A percentile compares a stretch with the other conserved stretches of the same genome.
These are phyloP conservation scores for Boletus rufocinnamomeus DNA, from an alignment of 768 basidiomycete species.

Conservation along the genomic window DNA sequence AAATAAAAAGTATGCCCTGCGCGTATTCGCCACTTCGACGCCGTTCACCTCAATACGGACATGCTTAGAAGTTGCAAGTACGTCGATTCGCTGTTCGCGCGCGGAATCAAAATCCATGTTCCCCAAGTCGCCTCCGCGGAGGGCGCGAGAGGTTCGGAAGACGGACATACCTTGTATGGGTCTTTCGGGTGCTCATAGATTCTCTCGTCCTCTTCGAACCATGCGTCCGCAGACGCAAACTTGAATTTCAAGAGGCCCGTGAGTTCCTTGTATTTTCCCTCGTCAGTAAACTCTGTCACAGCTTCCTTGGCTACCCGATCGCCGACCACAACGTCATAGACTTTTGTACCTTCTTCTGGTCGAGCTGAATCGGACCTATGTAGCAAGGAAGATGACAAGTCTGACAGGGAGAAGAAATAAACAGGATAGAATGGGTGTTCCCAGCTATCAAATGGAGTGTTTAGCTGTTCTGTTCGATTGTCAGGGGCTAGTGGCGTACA, in stretches of 20 bases:
- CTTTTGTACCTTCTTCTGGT: constrained; percentile 34
- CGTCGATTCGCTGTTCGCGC: constrained; percentile 53
- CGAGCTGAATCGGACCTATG: constrained; percentile 30
- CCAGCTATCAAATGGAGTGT: constrained; percentile 46
- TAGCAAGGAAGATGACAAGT: constrained; percentile 47
- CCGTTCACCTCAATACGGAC: constrained; percentile 61
- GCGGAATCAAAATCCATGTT: background rate
- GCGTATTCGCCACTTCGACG: constrained; percentile 62
- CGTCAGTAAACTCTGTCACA: constrained; percentile 35
- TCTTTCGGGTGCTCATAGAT: constrained; percentile 65
- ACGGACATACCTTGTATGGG: constrained; percentile 59
- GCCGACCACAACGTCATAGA: constrained; percentile 51
- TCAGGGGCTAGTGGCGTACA: constrained; percentile 44
- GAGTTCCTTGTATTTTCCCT: constrained; percentile 38
- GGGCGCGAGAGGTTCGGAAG: background rate
- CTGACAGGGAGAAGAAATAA: constrained; percentile 54
- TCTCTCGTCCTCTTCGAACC: constrained; percentile 72
- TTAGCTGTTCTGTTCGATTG: background rate
- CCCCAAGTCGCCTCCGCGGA: too few relatives aligned
- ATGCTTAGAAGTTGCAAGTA: constrained; percentile 60
- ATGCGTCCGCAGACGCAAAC: constrained; percentile 55
- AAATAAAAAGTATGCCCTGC: constrained; percentile 52
- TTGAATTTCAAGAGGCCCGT: constrained; percentile 50
- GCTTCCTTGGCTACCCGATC: constrained; percentile 41
- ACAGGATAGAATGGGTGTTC: constrained; percentile 51